Percentiles rank a stretch among this genome's conserved stretches.
These are phyloP conservation scores for Hypoxylon trugodes DNA, from an alignment of 495 filamentous ascomycete species.

Conservation along the genomic window DNA sequence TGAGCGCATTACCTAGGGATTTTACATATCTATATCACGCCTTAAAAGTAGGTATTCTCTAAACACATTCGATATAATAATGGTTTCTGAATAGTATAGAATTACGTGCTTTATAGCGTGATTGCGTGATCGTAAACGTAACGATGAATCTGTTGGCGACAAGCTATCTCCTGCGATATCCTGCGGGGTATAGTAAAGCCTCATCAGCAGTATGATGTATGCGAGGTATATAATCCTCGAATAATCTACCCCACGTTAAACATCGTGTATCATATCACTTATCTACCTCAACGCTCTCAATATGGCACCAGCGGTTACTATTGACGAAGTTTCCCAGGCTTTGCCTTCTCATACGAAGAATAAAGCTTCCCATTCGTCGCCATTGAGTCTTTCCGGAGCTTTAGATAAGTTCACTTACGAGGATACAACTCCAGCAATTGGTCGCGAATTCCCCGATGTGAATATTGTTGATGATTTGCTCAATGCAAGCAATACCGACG, in stretches of 20 bases:
- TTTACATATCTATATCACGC: no score
- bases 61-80: no score
- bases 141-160: no score
- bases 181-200: neutral
- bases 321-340: neutral
- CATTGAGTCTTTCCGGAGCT: conserved; percentile 60
- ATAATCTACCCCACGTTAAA: neutral
- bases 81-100: no score
- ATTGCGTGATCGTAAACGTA: neutral
- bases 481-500: conserved; percentile 69
- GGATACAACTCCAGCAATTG: conserved; percentile 74
- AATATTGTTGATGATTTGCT: conserved; percentile 68
- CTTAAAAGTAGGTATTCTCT: no score
- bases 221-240: no score
- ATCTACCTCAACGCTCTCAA: neutral
- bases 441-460: conserved; percentile 68
- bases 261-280: neutral
- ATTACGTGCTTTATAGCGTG: neutral
- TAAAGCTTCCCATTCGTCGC: conserved; percentile 26
- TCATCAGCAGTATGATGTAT: neutral
- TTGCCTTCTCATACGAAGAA: neutral
- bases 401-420: conserved; percentile 67
- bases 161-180: no score
- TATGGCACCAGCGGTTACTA: neutral
- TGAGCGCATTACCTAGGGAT: no score